A percentile compares a stretch with the other conserved stretches of the same genome.
These are phyloP conservation scores for Plasmodium knowlesi DNA, from an alignment of 169 alveolate species.

Conservation along the genomic window DNA sequence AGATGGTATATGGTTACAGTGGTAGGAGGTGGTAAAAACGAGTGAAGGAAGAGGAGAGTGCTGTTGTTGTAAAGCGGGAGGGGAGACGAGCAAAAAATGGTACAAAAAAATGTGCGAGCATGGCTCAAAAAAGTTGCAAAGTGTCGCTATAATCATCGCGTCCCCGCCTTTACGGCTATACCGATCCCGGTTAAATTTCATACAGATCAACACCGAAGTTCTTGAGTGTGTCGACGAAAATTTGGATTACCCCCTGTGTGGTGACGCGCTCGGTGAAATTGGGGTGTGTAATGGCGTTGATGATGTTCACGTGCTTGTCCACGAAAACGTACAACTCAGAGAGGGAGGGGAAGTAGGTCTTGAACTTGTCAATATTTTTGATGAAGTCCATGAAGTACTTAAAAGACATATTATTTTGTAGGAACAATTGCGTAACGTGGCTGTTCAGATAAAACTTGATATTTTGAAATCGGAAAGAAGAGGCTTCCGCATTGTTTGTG, in stretches of 20 bases:
- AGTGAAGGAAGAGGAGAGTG: neutral
- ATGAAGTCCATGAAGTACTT: conserved; percentile 12
- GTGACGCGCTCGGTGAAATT: neutral
- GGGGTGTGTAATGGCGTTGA: conserved; percentile 5
- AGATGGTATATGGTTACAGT: too few relatives aligned
- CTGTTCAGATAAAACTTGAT: conserved; percentile 23
- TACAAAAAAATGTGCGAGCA: neutral
- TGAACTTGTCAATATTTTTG: conserved; percentile 24
- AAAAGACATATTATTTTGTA: conserved; percentile 29
- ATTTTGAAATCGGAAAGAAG: neutral
- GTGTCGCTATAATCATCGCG: neutral
- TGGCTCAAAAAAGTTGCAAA: neutral
- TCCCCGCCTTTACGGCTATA: neutral
- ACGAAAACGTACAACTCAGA: conserved; percentile 35
- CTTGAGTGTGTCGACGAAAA: neutral
- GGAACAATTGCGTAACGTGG: conserved; percentile 12
- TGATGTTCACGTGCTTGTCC: conserved; percentile 36
- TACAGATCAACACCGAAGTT: conserved; percentile 19
- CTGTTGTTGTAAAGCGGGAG: neutral
- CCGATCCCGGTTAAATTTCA: neutral
- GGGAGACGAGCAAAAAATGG: neutral
- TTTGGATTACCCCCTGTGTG: conserved; percentile 11
- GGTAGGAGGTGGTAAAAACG: neutral
- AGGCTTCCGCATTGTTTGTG: neutral
- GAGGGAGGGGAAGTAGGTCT: conserved; percentile 45